Evolutionary conservation across 2,329 filamentous ascomycete genomes (phyloP).

Genomic region (Lasiodiplodia sp.): DNA sequence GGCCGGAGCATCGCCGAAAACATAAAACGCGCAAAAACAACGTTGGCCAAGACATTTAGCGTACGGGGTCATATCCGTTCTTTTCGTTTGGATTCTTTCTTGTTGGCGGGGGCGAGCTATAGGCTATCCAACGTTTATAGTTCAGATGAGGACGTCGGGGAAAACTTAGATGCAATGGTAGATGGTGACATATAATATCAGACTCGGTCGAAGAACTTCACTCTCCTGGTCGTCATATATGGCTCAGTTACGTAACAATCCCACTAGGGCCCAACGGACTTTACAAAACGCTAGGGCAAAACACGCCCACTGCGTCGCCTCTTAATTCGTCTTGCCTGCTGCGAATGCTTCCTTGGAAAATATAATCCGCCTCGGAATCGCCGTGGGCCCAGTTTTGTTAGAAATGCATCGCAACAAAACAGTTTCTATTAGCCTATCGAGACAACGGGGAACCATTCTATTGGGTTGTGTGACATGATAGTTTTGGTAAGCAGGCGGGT

Average conservation of each 20-base stretch:
- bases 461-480: no score
- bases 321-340: background rate
- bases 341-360: background rate
- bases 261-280: background rate
- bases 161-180: background rate
- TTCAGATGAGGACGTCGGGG: background rate
- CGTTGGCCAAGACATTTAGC: conserved; percentile 1
- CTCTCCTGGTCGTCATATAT: background rate
- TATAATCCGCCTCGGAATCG: background rate
- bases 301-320: background rate
- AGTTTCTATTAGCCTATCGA: no score
- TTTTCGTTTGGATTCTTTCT: background rate
- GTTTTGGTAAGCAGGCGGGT: no score
- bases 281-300: background rate
- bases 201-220: background rate
- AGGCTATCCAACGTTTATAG: background rate
- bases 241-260: background rate
- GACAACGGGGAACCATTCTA: no score
- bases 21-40: background rate
- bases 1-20: conserved; percentile 7
- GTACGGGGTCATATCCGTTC: background rate
- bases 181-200: background rate
- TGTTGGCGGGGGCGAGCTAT: background rate
- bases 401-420: background rate
- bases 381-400: background rate